Evolutionary conservation across 768 basidiomycete species (phyloP).

Genomic region (Coprinellus aureogranulatus): DNA sequence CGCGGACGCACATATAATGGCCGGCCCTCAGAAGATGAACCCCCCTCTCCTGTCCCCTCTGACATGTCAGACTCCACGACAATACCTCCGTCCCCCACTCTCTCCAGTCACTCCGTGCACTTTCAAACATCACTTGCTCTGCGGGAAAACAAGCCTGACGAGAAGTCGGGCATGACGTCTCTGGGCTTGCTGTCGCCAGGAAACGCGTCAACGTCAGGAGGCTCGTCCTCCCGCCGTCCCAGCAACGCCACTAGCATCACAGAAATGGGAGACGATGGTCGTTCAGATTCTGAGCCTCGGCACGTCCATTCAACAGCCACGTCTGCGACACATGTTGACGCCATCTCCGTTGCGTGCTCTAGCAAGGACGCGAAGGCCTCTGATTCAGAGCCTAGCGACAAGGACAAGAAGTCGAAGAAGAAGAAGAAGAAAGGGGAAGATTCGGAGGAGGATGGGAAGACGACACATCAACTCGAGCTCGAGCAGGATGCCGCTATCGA

Average conservation of each 20-base stretch:
- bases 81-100: slow-evolving; percentile 72
- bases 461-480: slow-evolving; percentile 33
- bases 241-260: slow-evolving; percentile 60
- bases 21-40: slow-evolving; percentile 13
- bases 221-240: slow-evolving; percentile 49
- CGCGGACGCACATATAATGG: slow-evolving; percentile 9
- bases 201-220: slow-evolving; percentile 21
- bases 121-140: slow-evolving; percentile 55
- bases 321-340: slow-evolving; percentile 33
- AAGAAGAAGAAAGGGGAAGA: slow-evolving; percentile 22
- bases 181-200: slow-evolving; percentile 46
- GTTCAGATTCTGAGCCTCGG: slow-evolving; percentile 28
- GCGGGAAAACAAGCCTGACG: slow-evolving; percentile 68
- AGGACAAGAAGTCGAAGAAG: slow-evolving; percentile 24
- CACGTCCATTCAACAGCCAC: slow-evolving; percentile 40
- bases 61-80: slow-evolving; percentile 26
- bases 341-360: slow-evolving; percentile 12
- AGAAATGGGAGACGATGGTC: slow-evolving; percentile 48
- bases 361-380: slow-evolving; percentile 17
- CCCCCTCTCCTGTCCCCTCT: slow-evolving; percentile 16
- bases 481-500: slow-evolving; percentile 45
- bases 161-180: slow-evolving; percentile 49
- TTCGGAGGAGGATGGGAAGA: slow-evolving; percentile 23
- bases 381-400: slow-evolving; percentile 20
- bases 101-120: slow-evolving; percentile 63